These are phyloP conservation scores for Dujonia santamariae DNA, from an alignment of 1,139 yeast species.

Conservation along the genomic window DNA sequence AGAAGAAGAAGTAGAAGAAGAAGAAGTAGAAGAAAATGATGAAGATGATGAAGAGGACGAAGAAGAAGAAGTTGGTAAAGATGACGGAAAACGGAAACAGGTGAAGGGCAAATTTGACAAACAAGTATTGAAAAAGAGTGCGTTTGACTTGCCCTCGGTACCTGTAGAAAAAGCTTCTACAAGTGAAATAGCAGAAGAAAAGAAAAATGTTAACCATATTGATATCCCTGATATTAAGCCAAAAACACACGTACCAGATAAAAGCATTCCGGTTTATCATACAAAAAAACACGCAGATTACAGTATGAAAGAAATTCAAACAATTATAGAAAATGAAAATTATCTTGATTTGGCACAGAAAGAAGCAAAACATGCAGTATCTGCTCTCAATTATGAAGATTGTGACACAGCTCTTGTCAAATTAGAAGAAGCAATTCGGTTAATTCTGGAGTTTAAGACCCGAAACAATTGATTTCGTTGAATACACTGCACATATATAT, in stretches of 20 bases:
- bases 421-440: conserved; percentile 13
- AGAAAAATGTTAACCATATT: background rate
- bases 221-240: background rate
- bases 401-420: conserved; percentile 19
- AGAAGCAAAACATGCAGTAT: conserved; percentile 26
- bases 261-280: conserved; percentile 1
- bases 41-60: conserved; percentile 5
- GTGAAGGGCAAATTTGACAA: no score
- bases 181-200: background rate
- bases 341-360: conserved; percentile 16
- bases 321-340: conserved; percentile 12
- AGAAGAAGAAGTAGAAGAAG: background rate
- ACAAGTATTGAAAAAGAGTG: background rate
- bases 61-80: conserved; percentile 11
- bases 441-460: conserved; percentile 8
- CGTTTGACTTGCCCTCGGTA: conserved; percentile 1
- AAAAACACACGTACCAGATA: background rate
- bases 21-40: conserved; percentile 1
- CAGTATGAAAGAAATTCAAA: conserved; percentile 7
- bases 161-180: background rate
- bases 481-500: no score
- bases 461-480: no score
- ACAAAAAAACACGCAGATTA: conserved; percentile 6
- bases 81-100: conserved; percentile 12
- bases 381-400: conserved; percentile 28